Percentiles rank a stretch among this genome's conserved stretches.
phyloP scores from a whole-genome alignment of 2,329 filamentous ascomycete species.

The Nannizzia gypsea region DNA sequence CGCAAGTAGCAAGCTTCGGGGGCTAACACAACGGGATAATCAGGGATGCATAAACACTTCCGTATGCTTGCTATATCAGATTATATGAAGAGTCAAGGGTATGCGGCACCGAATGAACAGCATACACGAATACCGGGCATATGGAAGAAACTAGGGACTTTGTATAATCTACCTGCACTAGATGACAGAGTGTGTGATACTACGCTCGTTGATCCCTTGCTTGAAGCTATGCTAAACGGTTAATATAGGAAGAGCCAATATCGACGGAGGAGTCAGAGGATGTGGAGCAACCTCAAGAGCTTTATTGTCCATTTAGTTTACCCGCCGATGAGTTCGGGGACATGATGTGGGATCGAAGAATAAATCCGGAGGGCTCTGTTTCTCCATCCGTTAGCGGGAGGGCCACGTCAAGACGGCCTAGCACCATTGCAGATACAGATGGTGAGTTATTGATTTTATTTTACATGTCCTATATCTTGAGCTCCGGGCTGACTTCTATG shows the following conservation, averaged over 20 bases:
- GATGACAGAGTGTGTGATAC: constrained; percentile 63
- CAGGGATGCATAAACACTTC: constrained; percentile 88
- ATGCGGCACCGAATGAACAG: constrained; percentile 47
- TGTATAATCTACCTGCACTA: constrained; percentile 76
- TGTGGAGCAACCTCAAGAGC: constrained; percentile 36
- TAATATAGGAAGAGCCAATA: constrained; percentile 42
- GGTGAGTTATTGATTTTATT: constrained; percentile 22
- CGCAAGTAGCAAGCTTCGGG: neutral
- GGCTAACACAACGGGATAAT: neutral
- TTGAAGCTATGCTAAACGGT: neutral
- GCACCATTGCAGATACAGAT: constrained; percentile 38
- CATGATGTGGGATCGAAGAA: constrained; percentile 38
- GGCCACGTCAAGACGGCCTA: constrained; percentile 31
- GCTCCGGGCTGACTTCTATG: neutral
- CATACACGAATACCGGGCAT: constrained; percentile 87
- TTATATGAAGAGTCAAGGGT: constrained; percentile 69
- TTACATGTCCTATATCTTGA: neutral
- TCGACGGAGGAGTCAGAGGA: constrained; percentile 48
- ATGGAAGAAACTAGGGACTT: constrained; percentile 71
- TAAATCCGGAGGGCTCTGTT: constrained; percentile 33
- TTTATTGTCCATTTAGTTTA: constrained; percentile 56
- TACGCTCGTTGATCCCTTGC: constrained; percentile 9
- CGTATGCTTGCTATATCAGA: constrained; percentile 79
- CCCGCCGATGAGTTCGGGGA: constrained; percentile 41
- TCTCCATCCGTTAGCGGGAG: constrained; percentile 29